Base-by-base conservation (phyloP, 345 rosid genomes). In the Euphorbia pulcherrima region DNA sequence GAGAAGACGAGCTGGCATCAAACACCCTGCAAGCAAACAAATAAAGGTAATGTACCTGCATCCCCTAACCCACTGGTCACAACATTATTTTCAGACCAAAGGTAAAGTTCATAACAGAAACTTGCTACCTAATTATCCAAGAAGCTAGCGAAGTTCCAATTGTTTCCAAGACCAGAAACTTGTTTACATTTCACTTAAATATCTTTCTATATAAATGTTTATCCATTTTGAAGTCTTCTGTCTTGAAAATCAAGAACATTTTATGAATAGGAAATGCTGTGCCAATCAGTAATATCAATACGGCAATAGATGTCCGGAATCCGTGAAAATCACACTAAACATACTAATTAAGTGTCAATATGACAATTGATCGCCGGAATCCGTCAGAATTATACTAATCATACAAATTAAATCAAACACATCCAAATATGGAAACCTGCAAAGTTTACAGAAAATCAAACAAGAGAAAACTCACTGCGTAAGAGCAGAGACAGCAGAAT, bases 401-500 rank as follows among this genome's bases (percentile, higher is more conserved):
- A 33, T 7, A 33, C 7, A 33, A 7, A 2, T 33, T 33, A 33
- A 33, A 33, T 33, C 7, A 7, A 33, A 33, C 3, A 33, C 37
- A 18, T 18, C 11, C 21, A 20, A 4, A 50, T 18, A 18, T 18
- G 23, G 27, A 26, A 33, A 65, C 12, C 2, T 30, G 17, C n/a
- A 65, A 65, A 28, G 8, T 24, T 44, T 9, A 11, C 12, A 27
- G 20, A 58, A 16, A 5, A 27, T 4, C 12, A 55, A 23, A 57
- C 26, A 51, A 50, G n/a, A 60, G 0, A n/a, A 58, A 48, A 2
- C 89, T 75, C 71, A 92, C 98, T 78, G 80, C 27, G 78, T 83
- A 65, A 93, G 79, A 18, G 97, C 89, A 74, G 96, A 86, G 71
- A 90, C 83, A 60, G 94, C 97, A 5, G 60, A 68, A 5, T 86